Base-by-base conservation (phyloP, 164 flowering plant genomes). In the Vitis riparia region DNA sequence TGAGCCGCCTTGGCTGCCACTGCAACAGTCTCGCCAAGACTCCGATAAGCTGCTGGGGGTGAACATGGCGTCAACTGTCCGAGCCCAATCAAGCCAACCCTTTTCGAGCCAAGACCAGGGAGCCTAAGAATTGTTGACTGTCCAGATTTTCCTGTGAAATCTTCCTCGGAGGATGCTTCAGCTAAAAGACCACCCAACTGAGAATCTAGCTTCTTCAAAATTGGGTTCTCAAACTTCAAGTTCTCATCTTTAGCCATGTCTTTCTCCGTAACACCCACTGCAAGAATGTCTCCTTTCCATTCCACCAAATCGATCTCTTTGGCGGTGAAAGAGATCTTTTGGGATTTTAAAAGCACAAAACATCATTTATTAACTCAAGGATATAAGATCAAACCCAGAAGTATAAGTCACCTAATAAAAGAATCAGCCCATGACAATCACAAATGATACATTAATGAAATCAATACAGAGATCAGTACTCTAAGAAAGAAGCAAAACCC, bases 221-320 rank as follows among this genome's bases (percentile, higher is more conserved):
- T 73, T 7, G 90, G 15, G 64, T 93, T 93, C 76, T 80, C 80
- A 69, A 93, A 93, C 72, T 89, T 88, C 1, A 82, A 84, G 51
- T 83, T 79, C 49, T 80, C 89, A 66, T 91, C 91, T 73, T 86
- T 93, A 1, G 80, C 78, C 91, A 90, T 70, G 75, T 95, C 98
- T 60, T 95, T 93, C 85, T 93, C 98, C 8, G 96, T 86, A 1
- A 91, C 98, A 63, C 89, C 97, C 3, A 95, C 90, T 1, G 92
- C 97, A 52, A 95, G 90, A 30, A 95, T 79, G 80, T 95, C 99
- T 63, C 99, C 99, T 79, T 90, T 90, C 99, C 99, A 95, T 87
- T 91, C 93, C 53, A 75, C 80, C 78, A 80, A 76, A 70, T 86
- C 88, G 27, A 79, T 66, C 48, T 82, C 89, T 76, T 88, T 89